Base-by-base conservation (phyloP, 805 yeast genomes). In the Suhomyces sp. region DNA sequence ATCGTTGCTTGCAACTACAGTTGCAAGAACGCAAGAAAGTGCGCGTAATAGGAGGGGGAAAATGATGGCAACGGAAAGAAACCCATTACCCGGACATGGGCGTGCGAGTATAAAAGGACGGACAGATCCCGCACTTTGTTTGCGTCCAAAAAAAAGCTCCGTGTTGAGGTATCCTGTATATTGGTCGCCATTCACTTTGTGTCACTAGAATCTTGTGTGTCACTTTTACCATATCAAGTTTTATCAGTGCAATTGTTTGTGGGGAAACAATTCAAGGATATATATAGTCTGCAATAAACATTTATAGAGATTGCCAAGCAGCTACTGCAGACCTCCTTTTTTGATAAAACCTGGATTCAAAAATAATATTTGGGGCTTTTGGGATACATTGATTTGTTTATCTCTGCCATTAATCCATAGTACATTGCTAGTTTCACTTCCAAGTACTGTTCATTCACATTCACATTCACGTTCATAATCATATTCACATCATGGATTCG, bases 401-500 rank as follows among this genome's bases (percentile, higher is more conserved):
- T 63, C 70, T 60, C 65, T n/a, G 25, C 17, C 31, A 14, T 15
- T 16, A 26, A 25, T 26, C 15, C 10, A 17, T 25, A 15, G 16
- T 25, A 25, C 6, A n/a, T n/a, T n/a, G n/a, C n/a, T n/a, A n/a
- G n/a, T n/a, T n/a, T n/a, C n/a, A n/a, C n/a, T n/a, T n/a, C n/a
- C n/a, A n/a, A n/a, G n/a, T n/a, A n/a, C n/a, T n/a, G 11, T 20
- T 8, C 23, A 8, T 8, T 20, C 13, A 23, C 21, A 25, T 11
- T 18, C 28, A 20, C 23, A n/a, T n/a, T n/a, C n/a, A n/a, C n/a
- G n/a, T n/a, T n/a, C 21, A 17, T 17, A 27, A 27, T 16, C 19
- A 19, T 19, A 19, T 17, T 15, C 31, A 19, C 12, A 28, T 36
- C 22, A 82, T 83, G 88, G 88, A 83, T 53, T 78, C 88, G 30